A percentile compares a stretch with the other conserved stretches of the same genome.
Evolutionary conservation across 441 rosid genomes (phyloP).

Genomic region (Gossypium trilobum): DNA sequence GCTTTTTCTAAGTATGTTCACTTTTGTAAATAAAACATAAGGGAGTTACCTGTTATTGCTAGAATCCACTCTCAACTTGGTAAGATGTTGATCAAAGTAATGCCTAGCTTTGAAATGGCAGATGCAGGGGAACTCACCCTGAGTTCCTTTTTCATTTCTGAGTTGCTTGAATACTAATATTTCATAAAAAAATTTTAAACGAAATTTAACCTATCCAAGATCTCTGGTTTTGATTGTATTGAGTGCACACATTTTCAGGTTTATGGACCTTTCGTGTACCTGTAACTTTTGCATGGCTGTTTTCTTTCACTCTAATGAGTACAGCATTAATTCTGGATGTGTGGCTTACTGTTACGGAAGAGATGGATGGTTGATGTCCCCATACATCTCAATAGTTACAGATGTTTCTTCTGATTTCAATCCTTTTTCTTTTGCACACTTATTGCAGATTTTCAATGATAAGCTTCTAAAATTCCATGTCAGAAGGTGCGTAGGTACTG

Average conservation of each 20-base stretch:
- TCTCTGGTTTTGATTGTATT: not conserved
- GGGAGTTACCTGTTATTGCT: not conserved
- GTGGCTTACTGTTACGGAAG: not conserved
- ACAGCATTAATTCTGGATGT: not conserved
- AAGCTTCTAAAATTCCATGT: constrained; percentile 63
- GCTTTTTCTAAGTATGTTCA: not conserved
- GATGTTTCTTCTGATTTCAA: not conserved
- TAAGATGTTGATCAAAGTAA: not conserved
- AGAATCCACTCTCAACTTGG: not conserved
- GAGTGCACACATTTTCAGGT: not conserved
- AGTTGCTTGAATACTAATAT: not conserved
- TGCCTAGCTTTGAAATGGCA: not conserved
- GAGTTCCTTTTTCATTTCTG: not conserved
- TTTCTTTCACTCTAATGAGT: not conserved
- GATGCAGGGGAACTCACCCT: not conserved
- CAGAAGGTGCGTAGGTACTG: constrained; percentile 58
- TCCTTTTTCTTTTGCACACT: constrained; percentile 35
- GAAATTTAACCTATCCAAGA: not conserved
- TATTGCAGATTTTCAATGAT: constrained; percentile 83
- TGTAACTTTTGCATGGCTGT: not conserved
- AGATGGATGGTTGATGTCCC: not conserved
- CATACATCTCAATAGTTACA: not conserved
- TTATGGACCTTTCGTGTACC: not conserved
- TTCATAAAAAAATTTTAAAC: not conserved
- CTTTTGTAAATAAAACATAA: not conserved